phyloP scores from a whole-genome alignment of 2,329 filamentous ascomycete species.

The Botrytis elliptica region DNA sequence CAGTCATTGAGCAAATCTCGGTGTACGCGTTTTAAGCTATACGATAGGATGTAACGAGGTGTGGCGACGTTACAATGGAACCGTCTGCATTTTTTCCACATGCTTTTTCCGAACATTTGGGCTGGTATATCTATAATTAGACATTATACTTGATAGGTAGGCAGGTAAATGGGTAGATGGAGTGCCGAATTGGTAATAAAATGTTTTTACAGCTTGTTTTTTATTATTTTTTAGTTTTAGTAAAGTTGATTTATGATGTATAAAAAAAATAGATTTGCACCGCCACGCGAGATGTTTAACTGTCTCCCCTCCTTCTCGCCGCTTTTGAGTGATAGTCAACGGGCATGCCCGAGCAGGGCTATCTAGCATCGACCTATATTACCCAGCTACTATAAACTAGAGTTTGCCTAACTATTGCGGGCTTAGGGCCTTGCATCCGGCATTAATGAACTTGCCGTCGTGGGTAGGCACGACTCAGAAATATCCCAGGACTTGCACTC shows the following conservation, averaged over 20 bases:
- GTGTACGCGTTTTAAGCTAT: slow-evolving; percentile 16
- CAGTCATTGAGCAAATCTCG: slow-evolving; percentile 7
- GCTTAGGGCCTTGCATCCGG: background rate
- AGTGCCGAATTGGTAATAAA: background rate
- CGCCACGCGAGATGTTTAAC: slow-evolving; percentile 13
- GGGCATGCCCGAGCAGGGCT: slow-evolving; percentile 15
- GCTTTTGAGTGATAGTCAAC: slow-evolving; percentile 14
- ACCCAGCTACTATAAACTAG: background rate
- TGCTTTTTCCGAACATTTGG: background rate
- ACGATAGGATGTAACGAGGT: slow-evolving; percentile 15
- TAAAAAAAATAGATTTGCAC: slow-evolving; percentile 7
- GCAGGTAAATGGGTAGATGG: background rate
- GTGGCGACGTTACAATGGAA: slow-evolving; percentile 16
- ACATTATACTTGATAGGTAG: background rate
- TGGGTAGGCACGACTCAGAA: background rate
- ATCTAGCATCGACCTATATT: background rate
- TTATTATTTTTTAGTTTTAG: background rate
- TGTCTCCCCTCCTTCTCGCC: background rate
- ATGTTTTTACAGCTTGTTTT: background rate
- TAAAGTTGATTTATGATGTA: background rate
- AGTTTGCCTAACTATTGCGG: background rate
- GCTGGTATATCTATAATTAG: slow-evolving; percentile 19
- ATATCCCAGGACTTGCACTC: background rate
- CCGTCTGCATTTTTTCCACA: background rate
- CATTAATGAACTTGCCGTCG: background rate